Base-by-base conservation (phyloP, 805 yeast genomes). In the Metschnikowia arizonensis region DNA sequence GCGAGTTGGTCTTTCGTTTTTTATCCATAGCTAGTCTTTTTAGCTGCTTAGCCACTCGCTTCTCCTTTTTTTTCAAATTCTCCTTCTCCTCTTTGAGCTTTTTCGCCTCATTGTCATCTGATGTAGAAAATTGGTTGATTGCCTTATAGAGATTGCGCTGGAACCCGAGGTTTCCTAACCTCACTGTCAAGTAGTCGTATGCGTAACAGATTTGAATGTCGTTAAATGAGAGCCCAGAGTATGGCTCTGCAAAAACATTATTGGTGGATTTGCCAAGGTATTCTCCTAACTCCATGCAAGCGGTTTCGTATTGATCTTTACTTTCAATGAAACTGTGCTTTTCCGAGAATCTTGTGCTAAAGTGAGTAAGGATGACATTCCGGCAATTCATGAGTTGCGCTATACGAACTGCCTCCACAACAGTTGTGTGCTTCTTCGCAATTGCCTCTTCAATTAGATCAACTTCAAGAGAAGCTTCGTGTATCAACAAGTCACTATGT, bases 391-490 rank as follows among this genome's bases (percentile, higher is more conserved):
- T 91, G 30, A 69, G 63, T 45, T 76, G 70, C 0, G 87, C 80
- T 2, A 89, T 81, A 12, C 68, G 69, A 24, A 90, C 72, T 0
- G 98, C 98, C 59, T 91, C 98, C 17, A 85, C 77, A 45, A 89
- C 79, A 0, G 99, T 93, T 11, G 95, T 82, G 60, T 93, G 99
- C 49, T 80, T 78, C 61, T 93, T 93, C 28, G 77, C 73, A 23
- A 77, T 63, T 0, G 99, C 99, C 61, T 89, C 97, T 44, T 77
- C 81, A 5, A 73, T 67, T 38, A 88, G 70, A 26, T 77, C 86
- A 61, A 88, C 87, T 46, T 88, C 97, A 50, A 93, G 76, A 0
- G 99, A 88, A 0, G 97, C 90, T 62, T 93, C 99, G 63, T 93
- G 99, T 40, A 93, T 82, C 47, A 93, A 72, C 40, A 93, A 62